A percentile compares a stretch with the other conserved stretches of the same genome.
phyloP scores from a whole-genome alignment of 257 asterid genomes.

The Solanum medicagineum region DNA sequence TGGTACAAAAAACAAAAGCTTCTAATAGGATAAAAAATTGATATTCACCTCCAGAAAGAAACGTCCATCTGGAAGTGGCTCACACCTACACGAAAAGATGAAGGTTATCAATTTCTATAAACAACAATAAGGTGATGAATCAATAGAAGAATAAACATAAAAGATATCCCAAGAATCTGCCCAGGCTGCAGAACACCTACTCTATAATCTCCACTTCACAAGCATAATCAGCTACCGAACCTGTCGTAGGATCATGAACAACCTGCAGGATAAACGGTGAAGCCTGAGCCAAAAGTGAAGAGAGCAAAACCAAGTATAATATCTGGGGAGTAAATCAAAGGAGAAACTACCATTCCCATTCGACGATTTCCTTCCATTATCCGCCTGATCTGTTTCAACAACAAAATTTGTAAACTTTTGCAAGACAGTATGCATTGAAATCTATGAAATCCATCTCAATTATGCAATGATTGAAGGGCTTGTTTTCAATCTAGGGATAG shows the following conservation, averaged over 20 bases:
- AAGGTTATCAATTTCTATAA: conserved; percentile 10
- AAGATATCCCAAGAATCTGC: background rate
- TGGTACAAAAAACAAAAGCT: background rate
- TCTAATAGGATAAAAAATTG: background rate
- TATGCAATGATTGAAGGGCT: background rate
- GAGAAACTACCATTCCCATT: conserved; percentile 83
- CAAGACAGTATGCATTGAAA: background rate
- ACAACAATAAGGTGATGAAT: conserved; percentile 1
- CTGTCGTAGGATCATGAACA: conserved; percentile 56
- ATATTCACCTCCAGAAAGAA: conserved; percentile 83
- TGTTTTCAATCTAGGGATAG: background rate
- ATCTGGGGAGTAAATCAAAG: background rate
- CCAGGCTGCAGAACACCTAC: conserved; percentile 34
- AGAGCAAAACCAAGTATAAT: conserved; percentile 1
- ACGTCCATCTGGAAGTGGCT: conserved; percentile 98
- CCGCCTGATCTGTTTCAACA: conserved; percentile 69
- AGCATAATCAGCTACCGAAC: conserved; percentile 73
- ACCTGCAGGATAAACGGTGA: conserved; percentile 40
- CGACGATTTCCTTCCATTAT: conserved; percentile 98
- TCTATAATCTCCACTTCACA: conserved; percentile 98
- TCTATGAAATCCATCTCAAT: background rate
- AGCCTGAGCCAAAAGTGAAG: conserved; percentile 5
- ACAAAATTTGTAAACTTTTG: background rate
- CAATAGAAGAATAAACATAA: background rate
- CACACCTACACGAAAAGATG: conserved; percentile 63